Percentiles rank a stretch among this genome's conserved stretches.
Conservation (phyloP, 2,329 filamentous ascomycete species). For the Aspergillus sp. region DNA sequence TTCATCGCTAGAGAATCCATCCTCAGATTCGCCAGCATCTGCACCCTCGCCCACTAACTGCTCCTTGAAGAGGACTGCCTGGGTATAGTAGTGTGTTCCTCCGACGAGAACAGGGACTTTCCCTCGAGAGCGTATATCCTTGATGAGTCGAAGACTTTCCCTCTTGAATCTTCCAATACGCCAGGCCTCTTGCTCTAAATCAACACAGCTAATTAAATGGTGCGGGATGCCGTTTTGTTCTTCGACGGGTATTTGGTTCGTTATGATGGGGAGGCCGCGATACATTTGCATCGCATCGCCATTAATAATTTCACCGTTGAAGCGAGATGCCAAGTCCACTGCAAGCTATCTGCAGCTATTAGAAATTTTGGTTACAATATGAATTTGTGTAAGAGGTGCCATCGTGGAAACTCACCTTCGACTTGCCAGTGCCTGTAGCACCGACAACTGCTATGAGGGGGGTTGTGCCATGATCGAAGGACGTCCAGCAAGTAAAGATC, state of each 20-base stretch:
- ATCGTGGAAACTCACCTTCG: conserved; percentile 57
- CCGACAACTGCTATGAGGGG: conserved; percentile 80
- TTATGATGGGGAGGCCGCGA: conserved; percentile 83
- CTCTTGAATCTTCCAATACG: conserved; percentile 71
- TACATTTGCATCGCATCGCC: conserved; percentile 99
- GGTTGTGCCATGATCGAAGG: conserved; percentile 21
- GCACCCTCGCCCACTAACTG: conserved; percentile 48
- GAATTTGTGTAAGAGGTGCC: not conserved
- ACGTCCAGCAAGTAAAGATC: conserved; percentile 14
- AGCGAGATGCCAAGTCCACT: conserved; percentile 75
- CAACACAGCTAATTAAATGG: conserved; percentile 77
- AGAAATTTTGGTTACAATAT: conserved; percentile 7
- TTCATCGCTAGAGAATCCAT: conserved; percentile 14
- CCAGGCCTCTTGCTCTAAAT: conserved; percentile 75
- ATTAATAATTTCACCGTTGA: conserved; percentile 93
- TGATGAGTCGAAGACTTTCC: conserved; percentile 64
- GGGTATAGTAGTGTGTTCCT: conserved; percentile 92
- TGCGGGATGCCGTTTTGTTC: conserved; percentile 80
- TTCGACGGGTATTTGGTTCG: conserved; percentile 76
- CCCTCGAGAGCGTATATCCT: conserved; percentile 71
- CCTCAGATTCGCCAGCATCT: conserved; percentile 19
- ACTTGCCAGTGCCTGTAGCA: conserved; percentile 90
- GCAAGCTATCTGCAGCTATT: conserved; percentile 61
- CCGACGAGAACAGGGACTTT: conserved; percentile 87
- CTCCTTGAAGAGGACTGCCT: conserved; percentile 79